Evolutionary conservation across 805 yeast genomes (phyloP).

Genomic region (Teunomyces panamensis): DNA sequence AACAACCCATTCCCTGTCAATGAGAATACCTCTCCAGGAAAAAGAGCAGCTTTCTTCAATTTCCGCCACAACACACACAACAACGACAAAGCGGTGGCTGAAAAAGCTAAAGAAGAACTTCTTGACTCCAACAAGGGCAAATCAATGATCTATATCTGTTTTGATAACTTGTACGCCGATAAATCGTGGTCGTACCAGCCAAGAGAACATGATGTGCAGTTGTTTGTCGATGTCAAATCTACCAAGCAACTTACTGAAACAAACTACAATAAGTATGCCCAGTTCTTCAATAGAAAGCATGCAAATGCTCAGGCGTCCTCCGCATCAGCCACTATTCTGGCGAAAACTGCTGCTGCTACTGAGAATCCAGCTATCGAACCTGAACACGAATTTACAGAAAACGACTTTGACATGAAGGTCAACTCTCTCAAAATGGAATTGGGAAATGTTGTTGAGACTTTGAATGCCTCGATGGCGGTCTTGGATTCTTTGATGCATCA

Average conservation of each 20-base stretch:
- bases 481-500: slow-evolving; percentile 28
- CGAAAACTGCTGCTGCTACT: not conserved
- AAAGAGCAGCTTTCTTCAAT: not conserved
- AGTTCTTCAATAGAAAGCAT: slow-evolving; percentile 24
- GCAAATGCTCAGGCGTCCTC: slow-evolving; percentile 7
- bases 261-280: slow-evolving; percentile 34
- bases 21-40: slow-evolving; percentile 3
- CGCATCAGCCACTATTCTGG: slow-evolving; percentile 4
- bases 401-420: slow-evolving; percentile 32
- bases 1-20: slow-evolving; percentile 25
- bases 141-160: slow-evolving; percentile 36
- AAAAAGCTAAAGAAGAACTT: slow-evolving; percentile 9
- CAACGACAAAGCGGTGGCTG: not conserved
- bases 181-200: slow-evolving; percentile 43
- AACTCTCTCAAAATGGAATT: slow-evolving; percentile 29
- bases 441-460: slow-evolving; percentile 27
- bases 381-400: slow-evolving; percentile 22
- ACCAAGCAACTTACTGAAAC: slow-evolving; percentile 32
- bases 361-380: not conserved
- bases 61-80: slow-evolving; percentile 8
- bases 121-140: slow-evolving; percentile 20
- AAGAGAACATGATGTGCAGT: slow-evolving; percentile 27
- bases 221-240: slow-evolving; percentile 35
- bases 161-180: slow-evolving; percentile 41
- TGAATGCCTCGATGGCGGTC: slow-evolving; percentile 25